Base-by-base conservation (phyloP, 2,329 filamentous ascomycete species). In the Cladosporium sphaerospermum region DNA sequence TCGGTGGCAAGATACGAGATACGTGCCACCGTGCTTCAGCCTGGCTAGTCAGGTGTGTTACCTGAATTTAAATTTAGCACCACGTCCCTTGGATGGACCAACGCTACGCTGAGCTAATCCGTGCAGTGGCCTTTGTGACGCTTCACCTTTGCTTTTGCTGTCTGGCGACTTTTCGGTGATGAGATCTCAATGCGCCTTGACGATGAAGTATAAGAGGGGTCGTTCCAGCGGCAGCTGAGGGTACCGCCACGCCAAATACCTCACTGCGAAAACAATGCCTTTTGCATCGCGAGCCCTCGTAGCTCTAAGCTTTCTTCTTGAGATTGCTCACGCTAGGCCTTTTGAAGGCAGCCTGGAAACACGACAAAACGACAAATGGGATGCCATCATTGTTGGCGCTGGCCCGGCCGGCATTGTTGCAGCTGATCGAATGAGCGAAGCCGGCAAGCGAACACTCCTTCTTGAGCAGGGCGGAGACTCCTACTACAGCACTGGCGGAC, bases 341-440 rank as follows among this genome's bases (percentile, higher is more conserved):
- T 32, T 50, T 8, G 47, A 50, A 43, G 31, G 23, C 16, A 43
- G 31, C 39, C 16, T 50, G 14, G 47, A 50, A 45, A 40, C 37
- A 46, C 36, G 47, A 52, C 45, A 55, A 36, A 51, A 52, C 50
- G 53, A 14, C 23, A 48, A 59, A 39, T 60, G 57, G 55, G 58
- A 60, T 49, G 61, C 59, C 34, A 76, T 78, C 44, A 64, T 78
- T 13, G 69, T 77, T 14, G 75, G 75, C n/a, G 74, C 75, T 34
- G 78, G 77, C 31, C 75, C 77, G 7, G 76, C 76, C 7, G 77
- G 78, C 5, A 77, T 80, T 49, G 75, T 79, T 31, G 72, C 76
- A 33, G 75, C 77, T 31, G 74, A 77, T 49, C 66, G 75, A 46
- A 67, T 80, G 64, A 77, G 76, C 49, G 76, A 78, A 57, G 73